Base-by-base conservation (phyloP, 345 rosid genomes). In the Alliaria petiolata region DNA sequence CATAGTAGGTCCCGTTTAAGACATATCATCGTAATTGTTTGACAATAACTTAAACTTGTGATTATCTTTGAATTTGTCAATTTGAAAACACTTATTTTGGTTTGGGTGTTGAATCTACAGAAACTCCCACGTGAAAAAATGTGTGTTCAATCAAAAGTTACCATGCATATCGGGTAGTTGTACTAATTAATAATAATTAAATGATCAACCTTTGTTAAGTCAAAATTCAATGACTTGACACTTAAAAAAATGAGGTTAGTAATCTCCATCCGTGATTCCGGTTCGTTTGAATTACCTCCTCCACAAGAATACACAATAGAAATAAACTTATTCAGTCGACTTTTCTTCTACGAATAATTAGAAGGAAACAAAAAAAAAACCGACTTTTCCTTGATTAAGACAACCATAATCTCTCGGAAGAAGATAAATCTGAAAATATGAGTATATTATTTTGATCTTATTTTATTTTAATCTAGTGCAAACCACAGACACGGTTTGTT, bases 311-410 rank as follows among this genome's bases (percentile, higher is more conserved):
- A 46, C 44, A 74, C 62, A 6, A 49, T 3, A 10, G 0, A 1
- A 22, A 12, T 15, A 42, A 33, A 53, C 53, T 53, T 26, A 10
- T 26, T 38, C 42, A 14, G 69, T 75, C 59, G 64, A 76, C 74
- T 68, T 44, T 68, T 68, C 79, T 51, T 42, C 31, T 15, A 47
- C 28, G 30, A 47, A 46, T 39, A 17, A 26, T 36, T 65, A 53
- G 17, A 34, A 53, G 28, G n/a, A 64, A 13, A 30, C 16, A 52
- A 10, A 7, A 19, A 72, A 62, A 17, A 22, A 31, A 1, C 49
- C 69, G 36, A 52, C 51, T 61, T 75, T 62, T 54, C 51, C 36
- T 17, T 68, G 69, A 75, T 44, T 68, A 47, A 53, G 70, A 75
- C 70, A 44, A 43, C 65, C 58, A 75, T 62, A 14, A 60, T 30